These are phyloP conservation scores for Coemansia sp. DNA, from an alignment of 192 early-diverging fungal genomes.

Conservation along the genomic window DNA sequence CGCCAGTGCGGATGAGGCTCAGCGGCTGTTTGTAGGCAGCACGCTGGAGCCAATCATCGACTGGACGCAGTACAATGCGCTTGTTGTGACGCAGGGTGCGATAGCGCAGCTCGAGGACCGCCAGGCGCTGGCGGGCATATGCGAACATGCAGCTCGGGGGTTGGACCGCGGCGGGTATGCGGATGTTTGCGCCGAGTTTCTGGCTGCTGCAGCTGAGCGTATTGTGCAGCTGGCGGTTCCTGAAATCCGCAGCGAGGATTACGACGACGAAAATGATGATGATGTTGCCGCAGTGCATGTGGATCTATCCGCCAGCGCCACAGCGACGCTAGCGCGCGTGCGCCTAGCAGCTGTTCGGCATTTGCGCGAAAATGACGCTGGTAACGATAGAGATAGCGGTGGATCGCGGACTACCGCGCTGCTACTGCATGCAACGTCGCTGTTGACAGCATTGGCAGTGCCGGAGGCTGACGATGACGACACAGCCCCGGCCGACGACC, in stretches of 20 bases:
- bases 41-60: slow-evolving; percentile 13
- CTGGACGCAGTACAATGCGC: slow-evolving; percentile 23
- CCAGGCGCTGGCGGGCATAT: slow-evolving; percentile 16
- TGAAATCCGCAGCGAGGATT: no score
- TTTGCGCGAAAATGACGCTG: slow-evolving; percentile 4
- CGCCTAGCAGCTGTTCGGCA: slow-evolving; percentile 7
- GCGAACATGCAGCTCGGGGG: slow-evolving; percentile 10
- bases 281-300: slow-evolving; percentile 3
- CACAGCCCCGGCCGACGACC: background rate
- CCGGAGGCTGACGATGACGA: background rate
- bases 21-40: slow-evolving; percentile 22
- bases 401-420: background rate
- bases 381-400: background rate
- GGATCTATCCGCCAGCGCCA: slow-evolving; percentile 14
- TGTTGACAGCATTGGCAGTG: slow-evolving; percentile 5
- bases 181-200: slow-evolving; percentile 21
- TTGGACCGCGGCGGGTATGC: slow-evolving; percentile 3
- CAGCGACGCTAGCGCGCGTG: slow-evolving; percentile 4
- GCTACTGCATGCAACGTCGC: slow-evolving; percentile 23
- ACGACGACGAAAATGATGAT: background rate
- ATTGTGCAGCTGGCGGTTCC: slow-evolving; percentile 22
- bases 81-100: no score
- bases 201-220: slow-evolving; percentile 26
- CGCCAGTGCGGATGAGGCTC: background rate
- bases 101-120: slow-evolving; percentile 19